Base-by-base conservation (phyloP, 2,329 filamentous ascomycete species). In the Sporothrix luriei region DNA sequence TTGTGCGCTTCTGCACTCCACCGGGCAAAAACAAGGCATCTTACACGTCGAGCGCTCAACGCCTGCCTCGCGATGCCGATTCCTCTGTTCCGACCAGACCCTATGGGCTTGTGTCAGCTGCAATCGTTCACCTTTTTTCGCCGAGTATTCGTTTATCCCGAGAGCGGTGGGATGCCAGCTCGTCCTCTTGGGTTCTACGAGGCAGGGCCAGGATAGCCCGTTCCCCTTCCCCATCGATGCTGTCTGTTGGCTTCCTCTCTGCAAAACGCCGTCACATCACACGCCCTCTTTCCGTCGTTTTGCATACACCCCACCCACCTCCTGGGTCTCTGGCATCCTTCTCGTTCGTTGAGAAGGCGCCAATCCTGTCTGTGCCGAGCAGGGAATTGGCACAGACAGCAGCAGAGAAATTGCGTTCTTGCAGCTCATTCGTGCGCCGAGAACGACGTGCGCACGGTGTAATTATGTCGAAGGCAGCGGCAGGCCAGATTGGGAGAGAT, bases 361-460 rank as follows among this genome's bases (percentile, higher is more conserved):
- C 24, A 49, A 65, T 49, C 59, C 24, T 64, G 40, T 64, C 40
- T 40, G 40, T 64, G 59, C 59, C 38, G 43, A 64, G 21, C 24
- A 64, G 59, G 57, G n/a, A 24, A 49, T 33, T 33, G 38, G 43
- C 61, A 64, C 43, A 33, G 61, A 64, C 43, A 65, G 46, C 61
- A 51, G 19, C 24, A 7, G 48, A 52, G 48, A 51, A 66, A 51
- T 51, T 51, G 43, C 43, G 43, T 65, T 33, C 61, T 65, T 21
- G 43, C 48, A 66, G 62, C 48, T 66, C 46, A 52, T 66, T 66
- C 62, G 62, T 26, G 24, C 26, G 46, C 62, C 33, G 61, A 24
- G 13, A 19, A 16, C 16, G 7, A 49, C 19, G 16, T 14, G 61
- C 14, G 38, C 57, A 62, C 38, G 21, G 57, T 62, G 57, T 33